Evolutionary conservation across 2,329 filamentous ascomycete genomes (phyloP).

Genomic region (Rasamsonia emersonii): DNA sequence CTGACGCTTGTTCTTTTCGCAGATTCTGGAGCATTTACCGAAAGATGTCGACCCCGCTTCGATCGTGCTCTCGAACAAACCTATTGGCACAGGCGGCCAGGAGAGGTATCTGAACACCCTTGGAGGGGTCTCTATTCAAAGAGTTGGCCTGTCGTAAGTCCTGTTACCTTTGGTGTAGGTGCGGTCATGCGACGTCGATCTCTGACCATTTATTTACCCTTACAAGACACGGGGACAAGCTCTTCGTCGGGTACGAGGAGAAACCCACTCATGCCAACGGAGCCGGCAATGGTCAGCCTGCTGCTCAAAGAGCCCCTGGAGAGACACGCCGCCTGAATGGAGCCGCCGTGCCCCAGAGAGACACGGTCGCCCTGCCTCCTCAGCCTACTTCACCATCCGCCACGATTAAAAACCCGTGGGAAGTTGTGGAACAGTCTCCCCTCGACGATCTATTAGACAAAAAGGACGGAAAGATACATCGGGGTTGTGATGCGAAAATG

Average conservation of each 20-base stretch:
- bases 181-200: constrained; percentile 4
- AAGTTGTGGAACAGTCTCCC: constrained; percentile 76
- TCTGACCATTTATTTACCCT: constrained; percentile 25
- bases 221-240: constrained; percentile 74
- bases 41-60: constrained; percentile 46
- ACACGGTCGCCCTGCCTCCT: constrained; percentile 58
- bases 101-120: constrained; percentile 45
- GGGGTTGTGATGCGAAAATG: constrained; percentile 70
- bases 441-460: constrained; percentile 82
- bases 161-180: constrained; percentile 6
- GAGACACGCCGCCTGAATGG: constrained; percentile 30
- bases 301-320: constrained; percentile 15
- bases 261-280: constrained; percentile 45
- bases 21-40: constrained; percentile 54
- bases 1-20: too few relatives aligned
- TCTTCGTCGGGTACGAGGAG: constrained; percentile 75
- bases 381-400: constrained; percentile 48
- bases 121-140: constrained; percentile 46
- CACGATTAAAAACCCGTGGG: constrained; percentile 82
- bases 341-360: constrained; percentile 29
- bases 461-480: constrained; percentile 78
- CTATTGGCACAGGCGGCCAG: constrained; percentile 48
- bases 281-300: constrained; percentile 20
- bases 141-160: constrained; percentile 50
- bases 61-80: constrained; percentile 52